Evolutionary conservation across 208 protist species (phyloP).

Genomic region (Leptomonas seymouri): DNA sequence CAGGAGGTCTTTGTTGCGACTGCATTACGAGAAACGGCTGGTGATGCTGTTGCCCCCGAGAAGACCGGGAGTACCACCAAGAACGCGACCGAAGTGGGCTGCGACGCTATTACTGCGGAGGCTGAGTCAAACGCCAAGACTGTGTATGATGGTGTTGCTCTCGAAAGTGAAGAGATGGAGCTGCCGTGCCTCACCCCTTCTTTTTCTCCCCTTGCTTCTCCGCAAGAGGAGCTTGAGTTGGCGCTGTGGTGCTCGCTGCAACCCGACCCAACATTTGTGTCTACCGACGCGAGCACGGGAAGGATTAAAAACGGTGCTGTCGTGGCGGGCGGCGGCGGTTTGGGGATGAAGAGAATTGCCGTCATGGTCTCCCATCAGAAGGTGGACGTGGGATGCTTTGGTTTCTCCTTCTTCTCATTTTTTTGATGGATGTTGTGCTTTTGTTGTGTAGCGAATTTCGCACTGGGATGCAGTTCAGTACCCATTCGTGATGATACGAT

Average conservation of each 20-base stretch:
- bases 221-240: neutral
- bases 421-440: no score
- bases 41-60: no score
- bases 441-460: no score
- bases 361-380: slow-evolving; percentile 26
- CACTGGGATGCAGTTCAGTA: no score
- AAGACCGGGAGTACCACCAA: neutral
- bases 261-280: neutral
- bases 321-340: neutral
- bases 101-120: neutral
- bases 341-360: slow-evolving; percentile 14
- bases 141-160: neutral
- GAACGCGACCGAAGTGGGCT: neutral
- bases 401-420: slow-evolving; percentile 57
- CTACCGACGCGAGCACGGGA: neutral
- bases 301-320: neutral
- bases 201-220: neutral
- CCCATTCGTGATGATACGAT: no score
- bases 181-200: neutral
- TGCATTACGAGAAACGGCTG: no score
- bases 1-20: neutral
- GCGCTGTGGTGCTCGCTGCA: no score
- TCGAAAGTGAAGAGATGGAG: neutral
- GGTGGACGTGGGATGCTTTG: slow-evolving; percentile 67
- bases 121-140: neutral